phyloP scores from a whole-genome alignment of 2,329 filamentous ascomycete genomes.

The Penicillium fuscoglaucum region DNA sequence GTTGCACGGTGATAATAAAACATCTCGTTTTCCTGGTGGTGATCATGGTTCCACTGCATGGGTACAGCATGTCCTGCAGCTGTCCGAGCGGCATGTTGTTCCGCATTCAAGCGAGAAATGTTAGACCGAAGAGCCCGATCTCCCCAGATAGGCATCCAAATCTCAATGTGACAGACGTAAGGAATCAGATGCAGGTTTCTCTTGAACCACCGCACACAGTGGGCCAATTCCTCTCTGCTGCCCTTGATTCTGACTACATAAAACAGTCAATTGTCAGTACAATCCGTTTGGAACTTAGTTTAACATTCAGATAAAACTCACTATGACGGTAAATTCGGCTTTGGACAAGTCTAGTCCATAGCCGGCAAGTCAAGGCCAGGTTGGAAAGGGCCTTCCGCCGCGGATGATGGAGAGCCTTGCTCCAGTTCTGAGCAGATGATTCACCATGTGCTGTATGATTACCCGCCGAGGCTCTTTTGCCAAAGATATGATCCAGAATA shows the following conservation, averaged over 20 bases:
- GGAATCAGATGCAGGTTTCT: conserved; percentile 58
- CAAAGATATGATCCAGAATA: conserved; percentile 70
- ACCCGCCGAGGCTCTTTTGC: conserved; percentile 62
- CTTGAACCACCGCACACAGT: conserved; percentile 62
- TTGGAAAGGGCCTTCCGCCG: conserved; percentile 67
- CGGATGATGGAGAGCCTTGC: conserved; percentile 65
- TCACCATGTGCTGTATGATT: conserved; percentile 53
- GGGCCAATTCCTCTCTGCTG: conserved; percentile 61
- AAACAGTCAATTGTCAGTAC: not conserved
- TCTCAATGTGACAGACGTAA: conserved; percentile 71
- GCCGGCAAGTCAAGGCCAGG: conserved; percentile 57
- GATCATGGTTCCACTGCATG: not conserved
- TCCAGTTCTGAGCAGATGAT: conserved; percentile 58
- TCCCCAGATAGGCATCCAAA: conserved; percentile 73
- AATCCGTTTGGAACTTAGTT: not conserved
- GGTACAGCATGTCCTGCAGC: not conserved
- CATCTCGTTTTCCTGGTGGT: conserved; percentile 4
- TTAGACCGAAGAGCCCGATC: conserved; percentile 54
- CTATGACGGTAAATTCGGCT: conserved; percentile 70
- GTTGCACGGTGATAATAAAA: conserved; percentile 37
- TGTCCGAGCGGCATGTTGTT: not conserved
- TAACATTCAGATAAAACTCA: conserved; percentile 24
- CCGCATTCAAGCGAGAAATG: conserved; percentile 18
- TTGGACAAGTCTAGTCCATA: conserved; percentile 70
- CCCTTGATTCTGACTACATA: conserved; percentile 69